Percentiles rank a stretch among this genome's conserved stretches.
phyloP scores from a whole-genome alignment of 139 green algal genomes.

The Chlorella sp. region DNA sequence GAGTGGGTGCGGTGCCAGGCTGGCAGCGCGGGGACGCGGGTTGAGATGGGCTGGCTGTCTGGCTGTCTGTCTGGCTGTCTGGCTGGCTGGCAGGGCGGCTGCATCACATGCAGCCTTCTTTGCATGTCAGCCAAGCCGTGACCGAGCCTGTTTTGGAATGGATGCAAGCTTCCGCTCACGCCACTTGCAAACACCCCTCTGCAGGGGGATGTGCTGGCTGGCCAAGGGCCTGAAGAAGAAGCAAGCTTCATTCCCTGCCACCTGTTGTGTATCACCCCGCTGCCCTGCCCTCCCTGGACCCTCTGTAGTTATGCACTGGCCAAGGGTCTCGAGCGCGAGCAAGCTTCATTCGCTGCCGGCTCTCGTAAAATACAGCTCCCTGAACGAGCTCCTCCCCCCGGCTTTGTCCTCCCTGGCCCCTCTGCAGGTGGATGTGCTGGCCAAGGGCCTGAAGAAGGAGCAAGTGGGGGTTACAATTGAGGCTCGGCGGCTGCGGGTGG shows the following conservation, averaged over 20 bases:
- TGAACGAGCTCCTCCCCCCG: not conserved
- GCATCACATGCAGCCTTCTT: too few relatives aligned
- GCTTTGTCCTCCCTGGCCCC: not conserved
- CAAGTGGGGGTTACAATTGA: conserved; percentile 40
- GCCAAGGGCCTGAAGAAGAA: too few relatives aligned
- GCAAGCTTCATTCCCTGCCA: too few relatives aligned
- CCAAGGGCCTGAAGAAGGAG: conserved; percentile 79
- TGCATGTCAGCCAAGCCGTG: too few relatives aligned
- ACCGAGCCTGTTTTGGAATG: not conserved
- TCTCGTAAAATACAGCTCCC: too few relatives aligned
- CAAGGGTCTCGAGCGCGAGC: conserved; percentile 77
- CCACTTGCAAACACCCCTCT: too few relatives aligned
- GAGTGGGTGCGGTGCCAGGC: not conserved
- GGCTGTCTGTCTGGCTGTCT: too few relatives aligned
- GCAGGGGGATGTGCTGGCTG: not conserved
- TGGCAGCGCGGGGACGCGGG: too few relatives aligned
- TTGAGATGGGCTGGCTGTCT: not conserved
- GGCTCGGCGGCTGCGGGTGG: conserved; percentile 7
- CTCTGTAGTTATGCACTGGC: conserved; percentile 63
- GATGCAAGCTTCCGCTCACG: not conserved
- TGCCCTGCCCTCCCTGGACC: too few relatives aligned
- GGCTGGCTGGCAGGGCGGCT: too few relatives aligned
- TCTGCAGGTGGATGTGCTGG: conserved; percentile 61
- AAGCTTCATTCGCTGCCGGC: too few relatives aligned
- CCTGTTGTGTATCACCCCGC: too few relatives aligned